Base-by-base conservation (phyloP, 1,284 basidiomycete species). In the Sphaerobolus stellatus region DNA sequence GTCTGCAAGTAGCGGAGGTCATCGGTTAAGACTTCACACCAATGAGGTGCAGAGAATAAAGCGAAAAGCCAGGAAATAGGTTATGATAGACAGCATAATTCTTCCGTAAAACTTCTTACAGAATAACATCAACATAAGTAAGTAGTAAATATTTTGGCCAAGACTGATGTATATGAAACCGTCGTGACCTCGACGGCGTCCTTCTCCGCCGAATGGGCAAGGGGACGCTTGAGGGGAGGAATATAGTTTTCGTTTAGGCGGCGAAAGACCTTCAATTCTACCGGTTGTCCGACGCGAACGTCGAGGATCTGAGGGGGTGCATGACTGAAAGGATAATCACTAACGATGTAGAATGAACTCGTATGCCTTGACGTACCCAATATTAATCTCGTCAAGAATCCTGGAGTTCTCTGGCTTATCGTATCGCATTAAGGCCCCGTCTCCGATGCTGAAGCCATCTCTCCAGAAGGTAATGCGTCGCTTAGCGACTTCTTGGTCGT, bases 401-500 rank as follows among this genome's bases (percentile, higher is more conserved):
- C 83, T 79, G 41, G 84, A 78, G 64, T 94, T 87, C 5, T 75
- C 78, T 0, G 94, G 92, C 60, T 94, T 86, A 54, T 92, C 90
- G 67, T 97, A 98, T 36, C 81, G 75, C 79, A 90, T 82, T 54
- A 98, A 75, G 34, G 88, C 86, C 2, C 94, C 94, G 61, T 95
- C 92, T 64, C 96, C 94, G 54, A 99, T 84, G 44, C 87, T 89
- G 72, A 98, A 98, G 0, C 96, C 96, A 61, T 98, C 84, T 31
- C 86, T 79, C 96, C 97, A 99, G 71, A 99, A 94, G 0, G 90
- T 96, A 33, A 98, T 76, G 54, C 85, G 80, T 11, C 96, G 85
- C 45, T 87, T 82, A 0, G 81, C 89, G 0, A 81, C 76, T 56
- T 82, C 79, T 41, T 80, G 78, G 24, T 84, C 82, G 22, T 77